Percentiles rank a stretch among this genome's conserved stretches.
phyloP scores from a whole-genome alignment of 2,329 filamentous ascomycete genomes.

The Cladobotryum protrusum region DNA sequence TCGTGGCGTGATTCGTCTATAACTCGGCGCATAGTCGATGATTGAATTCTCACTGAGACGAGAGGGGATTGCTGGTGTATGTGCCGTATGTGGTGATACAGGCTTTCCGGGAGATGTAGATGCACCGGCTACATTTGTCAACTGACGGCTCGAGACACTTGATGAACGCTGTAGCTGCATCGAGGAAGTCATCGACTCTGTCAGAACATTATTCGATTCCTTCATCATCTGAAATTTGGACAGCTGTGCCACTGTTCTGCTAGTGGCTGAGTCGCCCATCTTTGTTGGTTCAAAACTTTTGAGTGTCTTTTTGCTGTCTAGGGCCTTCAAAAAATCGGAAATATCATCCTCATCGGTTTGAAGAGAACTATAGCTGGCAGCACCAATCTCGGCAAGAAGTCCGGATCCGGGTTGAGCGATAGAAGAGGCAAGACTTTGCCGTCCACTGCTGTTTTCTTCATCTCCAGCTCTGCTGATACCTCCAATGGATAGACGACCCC shows the following conservation, averaged over 20 bases:
- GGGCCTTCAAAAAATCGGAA: conserved; percentile 80
- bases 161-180: conserved; percentile 78
- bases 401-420: conserved; percentile 70
- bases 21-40: conserved; percentile 27
- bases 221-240: conserved; percentile 83
- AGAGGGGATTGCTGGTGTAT: conserved; percentile 89
- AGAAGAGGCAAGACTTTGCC: conserved; percentile 67
- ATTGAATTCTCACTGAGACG: conserved; percentile 89
- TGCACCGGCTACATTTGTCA: conserved; percentile 56
- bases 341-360: conserved; percentile 86
- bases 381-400: conserved; percentile 64
- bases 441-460: conserved; percentile 74
- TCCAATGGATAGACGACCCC: conserved; percentile 69
- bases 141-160: conserved; percentile 59
- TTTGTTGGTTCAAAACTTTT: conserved; percentile 67
- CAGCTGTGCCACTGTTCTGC: conserved; percentile 71
- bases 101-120: conserved; percentile 89
- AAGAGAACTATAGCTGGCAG: conserved; percentile 59
- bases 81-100: conserved; percentile 81
- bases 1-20: conserved; percentile 25
- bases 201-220: conserved; percentile 81
- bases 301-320: conserved; percentile 84
- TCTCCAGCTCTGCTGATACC: conserved; percentile 61
- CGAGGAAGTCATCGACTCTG: conserved; percentile 90
- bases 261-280: conserved; percentile 63